Evolutionary conservation across 1,139 yeast species (phyloP), one percentile per base, ranked within the genome.

Genomic region (Yamadazyma atmosphaerica): DNA sequence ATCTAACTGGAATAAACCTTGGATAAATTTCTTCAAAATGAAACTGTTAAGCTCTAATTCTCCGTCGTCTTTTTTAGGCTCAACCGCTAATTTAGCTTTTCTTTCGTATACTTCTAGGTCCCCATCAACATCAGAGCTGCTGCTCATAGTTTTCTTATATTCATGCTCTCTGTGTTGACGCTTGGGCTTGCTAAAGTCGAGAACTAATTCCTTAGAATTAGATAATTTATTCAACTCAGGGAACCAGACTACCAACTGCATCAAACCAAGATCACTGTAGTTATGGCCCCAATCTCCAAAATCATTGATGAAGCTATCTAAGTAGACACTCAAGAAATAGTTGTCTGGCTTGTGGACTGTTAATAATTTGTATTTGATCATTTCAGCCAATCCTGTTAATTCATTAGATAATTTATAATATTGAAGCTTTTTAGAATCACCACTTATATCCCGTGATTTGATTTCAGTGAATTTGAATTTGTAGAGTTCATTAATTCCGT

Each of bases 1-100:
- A 9, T 74, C 74, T 37, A 70, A 43, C 18, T 57, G 55, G 15
- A 57, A 36, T 19, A 72, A 51, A 2, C 63, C 62, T 38, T 70
- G 73, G 27, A 71, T 50, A 1, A 55, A 51, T 17, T 54, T 52
- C 42, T 57, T 58, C 29, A 69, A 49, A 12, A 69, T 39, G 40
- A 66, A 70, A 37, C 57, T 60, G 44, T 69, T 67, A 39, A 54
- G 41, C 8, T 43, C 45, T 13, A 39, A 15, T 18, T 37, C 11
- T n/a, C 16, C 16, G 17, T 28, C 21, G 22, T 30, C 18, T 33
- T 35, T 10, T 23, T 33, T 9, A 14, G 28, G 14, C 13, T 32
- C 9, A 9, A 9, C 13, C 6, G 14, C 32, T 2, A 42, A 16
- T 3, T 22, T 17, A 1, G 27, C 11, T 12, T 36, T 35, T 22